Base-by-base conservation (phyloP, 2,329 filamentous ascomycete species). In the Colletotrichum sp. region DNA sequence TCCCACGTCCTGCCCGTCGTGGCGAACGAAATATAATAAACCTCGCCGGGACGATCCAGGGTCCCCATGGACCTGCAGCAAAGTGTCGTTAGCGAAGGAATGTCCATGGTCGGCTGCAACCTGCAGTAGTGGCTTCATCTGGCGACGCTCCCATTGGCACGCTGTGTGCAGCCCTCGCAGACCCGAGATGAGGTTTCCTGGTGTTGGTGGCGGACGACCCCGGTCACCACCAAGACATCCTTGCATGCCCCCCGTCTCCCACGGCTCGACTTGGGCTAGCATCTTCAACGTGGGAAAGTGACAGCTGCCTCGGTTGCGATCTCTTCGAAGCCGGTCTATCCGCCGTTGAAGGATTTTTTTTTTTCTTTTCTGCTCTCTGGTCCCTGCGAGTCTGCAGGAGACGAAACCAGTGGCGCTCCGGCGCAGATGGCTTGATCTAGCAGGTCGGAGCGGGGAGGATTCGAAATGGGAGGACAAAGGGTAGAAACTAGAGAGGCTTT, bases 121-220 rank as follows among this genome's bases (percentile, higher is more conserved):
- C 8, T 72, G 71, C 64, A 62, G 71, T 68, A 72, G 64, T 39
- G 55, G 36, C 34, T 24, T 52, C n/a, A 3, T 15, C 36, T 60
- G 48, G 48, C 9, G 16, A 62, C 16, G 32, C 22, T 70, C 39
- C 12, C 57, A 70, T 73, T 73, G 71, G 71, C 57, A 64, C 48
- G 55, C 15, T 26, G 28, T 22, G 12, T 70, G 24, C 36, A 36
- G 24, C 24, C n/a, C 39, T 64, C 39, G 57, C 39, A 24, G 39
- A 44, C 30, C 65, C 71, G 71, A 73, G 66, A 73, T 73, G 66
- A 70, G 66, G 57, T 28, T 62, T 64, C 18, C 6, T 26, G 44
- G 39, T 55, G 71, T 48, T 68, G 52, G 70, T 68, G 70, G 70
- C 64, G 34, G n/a, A 22, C 44, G 60, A 62, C 34, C 34, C 70